Base-by-base conservation (phyloP, 371 early-diverging fungal species). In the Blakeslea trispora region DNA sequence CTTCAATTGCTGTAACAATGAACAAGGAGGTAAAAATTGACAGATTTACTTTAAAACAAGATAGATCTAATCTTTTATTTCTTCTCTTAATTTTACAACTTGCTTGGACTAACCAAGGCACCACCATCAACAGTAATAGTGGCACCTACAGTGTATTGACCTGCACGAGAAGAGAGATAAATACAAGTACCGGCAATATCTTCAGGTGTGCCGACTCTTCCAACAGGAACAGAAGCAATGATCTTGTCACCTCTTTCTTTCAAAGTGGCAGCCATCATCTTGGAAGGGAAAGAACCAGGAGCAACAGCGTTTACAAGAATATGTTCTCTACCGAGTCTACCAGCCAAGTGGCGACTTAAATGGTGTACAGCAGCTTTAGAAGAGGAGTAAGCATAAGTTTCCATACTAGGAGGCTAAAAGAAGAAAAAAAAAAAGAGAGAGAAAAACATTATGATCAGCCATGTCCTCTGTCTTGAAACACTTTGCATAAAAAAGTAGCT, bases 291-390 rank as follows among this genome's bases (percentile, higher is more conserved):
- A 5, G 91, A 81, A 0, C 96, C 96, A 0, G 96, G 95, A 0
- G 96, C 95, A 55, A 96, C 83, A 8, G 92, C 92, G 60, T 96
- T 97, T 23, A 91, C 91, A 15, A 90, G 82, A 53, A 97, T 89
- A 53, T 81, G 59, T 21, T 82, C 77, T 53, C 52, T 49, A 19
- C 84, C 90, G 41, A 93, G 61, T 37, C 85, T 84, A 11, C 74
- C 76, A 3, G 91, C 89, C 63, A 92, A 69, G 41, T 86, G 86
- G 18, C 83, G 72, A 1, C 87, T 85, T 64, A 92, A 59, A 45
- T 91, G 91, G 61, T 91, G 91, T 23, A 91, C 68, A 2, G 90
- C 92, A 1, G 93, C 91, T 65, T 92, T 92, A 45, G 87, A 87
- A 13, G 87, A 80, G 31, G 87, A 81, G 61, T 92, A 92, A 21